A percentile compares a stretch with the other conserved stretches of the same genome.
phyloP scores from a whole-genome alignment of 768 basidiomycete genomes.

The Leccinum uliginosum region DNA sequence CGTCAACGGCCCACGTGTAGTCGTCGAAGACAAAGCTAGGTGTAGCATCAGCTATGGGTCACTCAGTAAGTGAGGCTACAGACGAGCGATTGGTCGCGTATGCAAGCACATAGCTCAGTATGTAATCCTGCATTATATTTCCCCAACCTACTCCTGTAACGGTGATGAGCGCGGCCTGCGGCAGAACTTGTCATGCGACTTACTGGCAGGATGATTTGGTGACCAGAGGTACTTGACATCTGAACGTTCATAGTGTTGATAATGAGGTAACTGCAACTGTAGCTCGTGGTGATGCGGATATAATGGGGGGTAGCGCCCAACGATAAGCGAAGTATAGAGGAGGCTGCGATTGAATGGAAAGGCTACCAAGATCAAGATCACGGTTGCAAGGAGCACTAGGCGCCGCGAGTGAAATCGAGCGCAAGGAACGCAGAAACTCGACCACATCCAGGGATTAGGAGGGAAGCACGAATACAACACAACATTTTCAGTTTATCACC shows the following conservation, averaged over 20 bases:
- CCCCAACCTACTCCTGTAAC: constrained; percentile 33
- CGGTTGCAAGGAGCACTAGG: constrained; percentile 3
- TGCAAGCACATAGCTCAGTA: constrained; percentile 32
- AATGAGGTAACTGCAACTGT: constrained; percentile 39
- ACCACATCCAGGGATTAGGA: constrained; percentile 1
- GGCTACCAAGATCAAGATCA: constrained; percentile 10
- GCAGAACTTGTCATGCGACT: neutral
- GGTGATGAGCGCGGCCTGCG: constrained; percentile 1
- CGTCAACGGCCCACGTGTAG: constrained; percentile 36
- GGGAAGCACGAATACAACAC: neutral
- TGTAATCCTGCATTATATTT: constrained; percentile 37
- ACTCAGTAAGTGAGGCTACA: constrained; percentile 4
- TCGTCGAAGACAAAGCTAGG: constrained; percentile 38
- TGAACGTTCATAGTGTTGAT: constrained; percentile 30
- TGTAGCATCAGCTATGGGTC: neutral
- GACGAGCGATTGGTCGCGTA: constrained; percentile 32
- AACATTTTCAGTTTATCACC: neutral
- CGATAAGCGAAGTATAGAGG: constrained; percentile 7
- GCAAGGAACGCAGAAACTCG: neutral
- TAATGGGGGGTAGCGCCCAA: constrained; percentile 34
- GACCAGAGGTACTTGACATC: constrained; percentile 41
- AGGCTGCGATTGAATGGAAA: constrained; percentile 24
- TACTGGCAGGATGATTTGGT: constrained; percentile 37
- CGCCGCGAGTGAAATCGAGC: constrained; percentile 3
- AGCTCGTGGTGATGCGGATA: constrained; percentile 35